These are phyloP conservation scores for Bretschneidera sinensis DNA, from an alignment of 345 rosid genomes.

Conservation along the genomic window DNA sequence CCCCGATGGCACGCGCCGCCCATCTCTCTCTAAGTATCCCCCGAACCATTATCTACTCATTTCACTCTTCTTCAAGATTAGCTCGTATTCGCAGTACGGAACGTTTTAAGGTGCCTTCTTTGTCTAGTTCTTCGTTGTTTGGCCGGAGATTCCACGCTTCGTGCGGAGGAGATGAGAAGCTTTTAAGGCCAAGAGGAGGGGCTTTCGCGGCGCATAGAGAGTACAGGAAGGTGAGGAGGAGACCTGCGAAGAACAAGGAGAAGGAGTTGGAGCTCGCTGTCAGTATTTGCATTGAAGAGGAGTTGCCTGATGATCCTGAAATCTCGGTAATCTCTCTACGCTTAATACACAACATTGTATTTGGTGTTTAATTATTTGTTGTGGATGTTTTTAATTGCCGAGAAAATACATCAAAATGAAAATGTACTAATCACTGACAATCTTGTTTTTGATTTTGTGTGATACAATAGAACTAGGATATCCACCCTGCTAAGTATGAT, in stretches of 20 bases:
- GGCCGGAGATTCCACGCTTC: constrained; percentile 37
- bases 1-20: constrained; percentile 40
- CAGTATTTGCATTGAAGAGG: constrained; percentile 79
- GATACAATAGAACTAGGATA: neutral
- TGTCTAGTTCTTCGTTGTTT: constrained; percentile 17
- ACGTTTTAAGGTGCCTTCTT: constrained; percentile 17
- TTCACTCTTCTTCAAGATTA: constrained; percentile 10
- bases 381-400: neutral
- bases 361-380: no score
- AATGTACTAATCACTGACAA: neutral
- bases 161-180: constrained; percentile 24
- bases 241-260: constrained; percentile 40
- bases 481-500: neutral
- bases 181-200: constrained; percentile 17
- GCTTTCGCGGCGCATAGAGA: constrained; percentile 52
- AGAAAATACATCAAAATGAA: neutral
- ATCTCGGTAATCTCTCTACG: constrained; percentile 40
- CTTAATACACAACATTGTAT: neutral
- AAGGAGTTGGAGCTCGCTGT: constrained; percentile 71
- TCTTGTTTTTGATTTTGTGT: neutral
- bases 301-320: constrained; percentile 81
- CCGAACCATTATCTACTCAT: constrained; percentile 6
- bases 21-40: constrained; percentile 19
- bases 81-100: constrained; percentile 12
- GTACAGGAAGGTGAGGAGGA: constrained; percentile 56